Percentiles rank a stretch among this genome's conserved stretches.
Evolutionary conservation across 148 eudicot genomes (phyloP).

Genomic region (Rhododendron vialii): DNA sequence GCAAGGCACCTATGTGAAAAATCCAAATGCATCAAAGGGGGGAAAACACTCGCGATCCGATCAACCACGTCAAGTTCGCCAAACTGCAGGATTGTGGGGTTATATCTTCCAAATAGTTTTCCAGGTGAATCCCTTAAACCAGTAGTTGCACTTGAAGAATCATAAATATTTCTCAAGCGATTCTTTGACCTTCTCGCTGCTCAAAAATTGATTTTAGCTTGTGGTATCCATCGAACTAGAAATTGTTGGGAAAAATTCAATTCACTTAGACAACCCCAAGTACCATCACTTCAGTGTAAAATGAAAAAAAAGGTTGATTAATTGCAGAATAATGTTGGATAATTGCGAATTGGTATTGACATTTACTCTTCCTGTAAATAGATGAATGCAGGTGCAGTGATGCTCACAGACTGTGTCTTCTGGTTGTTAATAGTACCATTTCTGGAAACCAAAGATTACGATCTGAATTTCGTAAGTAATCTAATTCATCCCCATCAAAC

Average conservation of each 20-base stretch:
- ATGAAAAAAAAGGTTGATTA: not conserved
- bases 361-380: constrained; percentile 14
- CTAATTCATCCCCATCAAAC: not conserved
- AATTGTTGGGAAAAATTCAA: not conserved
- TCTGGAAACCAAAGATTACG: constrained; percentile 40
- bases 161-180: not conserved
- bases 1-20: constrained; percentile 29
- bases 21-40: constrained; percentile 17
- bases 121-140: constrained; percentile 44
- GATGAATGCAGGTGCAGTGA: constrained; percentile 96
- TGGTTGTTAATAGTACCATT: constrained; percentile 82
- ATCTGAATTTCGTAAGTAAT: constrained; percentile 19
- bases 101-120: constrained; percentile 69
- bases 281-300: not conserved
- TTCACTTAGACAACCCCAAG: not conserved
- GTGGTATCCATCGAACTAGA: not conserved
- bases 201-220: not conserved
- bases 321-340: not conserved
- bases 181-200: not conserved
- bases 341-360: not conserved
- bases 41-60: constrained; percentile 20
- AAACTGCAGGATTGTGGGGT: constrained; percentile 66
- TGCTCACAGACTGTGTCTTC: constrained; percentile 77
- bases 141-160: not conserved
- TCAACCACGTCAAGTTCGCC: constrained; percentile 29